Evolutionary conservation across 2,329 filamentous ascomycete genomes (phyloP).

Genomic region (Colletotrichum cereale): DNA sequence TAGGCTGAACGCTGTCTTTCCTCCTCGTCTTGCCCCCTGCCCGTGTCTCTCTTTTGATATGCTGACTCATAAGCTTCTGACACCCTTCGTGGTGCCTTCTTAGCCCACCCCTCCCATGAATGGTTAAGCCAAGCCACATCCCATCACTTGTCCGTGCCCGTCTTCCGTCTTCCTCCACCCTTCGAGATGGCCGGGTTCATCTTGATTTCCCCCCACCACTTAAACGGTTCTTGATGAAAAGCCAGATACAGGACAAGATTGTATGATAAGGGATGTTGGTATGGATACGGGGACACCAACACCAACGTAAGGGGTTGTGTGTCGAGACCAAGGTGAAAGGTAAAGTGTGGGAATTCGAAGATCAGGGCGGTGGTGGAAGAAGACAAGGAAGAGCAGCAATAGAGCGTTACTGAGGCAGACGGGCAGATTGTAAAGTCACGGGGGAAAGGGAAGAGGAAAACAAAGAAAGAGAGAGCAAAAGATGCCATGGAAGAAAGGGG

Average conservation of each 20-base stretch:
- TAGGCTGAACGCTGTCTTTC: conserved; percentile 3
- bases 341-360: neutral
- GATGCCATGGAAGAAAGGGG: neutral
- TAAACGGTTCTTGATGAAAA: neutral
- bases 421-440: too few relatives aligned
- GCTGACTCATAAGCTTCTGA: neutral
- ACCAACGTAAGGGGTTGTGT: neutral
- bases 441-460: neutral
- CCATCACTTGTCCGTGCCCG: neutral
- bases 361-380: neutral
- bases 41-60: conserved; percentile 1
- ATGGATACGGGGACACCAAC: neutral
- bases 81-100: conserved; percentile 1
- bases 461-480: neutral
- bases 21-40: conserved; percentile 4
- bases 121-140: conserved; percentile 3
- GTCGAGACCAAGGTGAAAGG: too few relatives aligned
- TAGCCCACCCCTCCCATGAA: neutral
- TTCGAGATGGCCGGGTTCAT: neutral
- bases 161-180: neutral
- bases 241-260: neutral
- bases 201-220: too few relatives aligned
- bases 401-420: too few relatives aligned
- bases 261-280: neutral
- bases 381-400: neutral